Base-by-base conservation (phyloP, 2,329 filamentous ascomycete genomes). In the Nemania sp. region DNA sequence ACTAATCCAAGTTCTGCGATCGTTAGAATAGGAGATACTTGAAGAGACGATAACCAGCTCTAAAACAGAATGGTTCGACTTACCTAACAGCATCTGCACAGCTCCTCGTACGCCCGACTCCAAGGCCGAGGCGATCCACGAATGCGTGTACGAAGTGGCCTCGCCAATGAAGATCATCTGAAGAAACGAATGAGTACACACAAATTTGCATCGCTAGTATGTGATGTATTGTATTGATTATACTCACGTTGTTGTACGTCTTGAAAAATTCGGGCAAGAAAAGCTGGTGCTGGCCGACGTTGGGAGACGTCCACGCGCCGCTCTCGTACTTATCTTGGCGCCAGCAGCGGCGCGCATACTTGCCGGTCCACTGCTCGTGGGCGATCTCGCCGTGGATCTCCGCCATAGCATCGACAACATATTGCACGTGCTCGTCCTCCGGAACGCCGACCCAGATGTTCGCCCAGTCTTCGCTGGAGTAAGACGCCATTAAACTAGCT, bases 191-290 rank as follows among this genome's bases (percentile, higher is more conserved):
- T 39, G 3, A 39, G 36, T n/a, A n/a, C 8, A 4, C 19, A 39
- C 4, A 23, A 23, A 19, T 12, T 14, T 12, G 3, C 19, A 34
- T 14, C 20, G n/a, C n/a, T n/a, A n/a, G 19, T 2, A 5, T 12
- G 12, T 22, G 9, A n/a, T 6, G 19, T 3, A 37, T 36, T 12
- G 2, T 9, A 19, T 6, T 4, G 3, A 9, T 14, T 39, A 11
- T n/a, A 39, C 36, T 39, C 20, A 39, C 36, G 9, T 39, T 39
- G 17, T 39, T 39, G 36, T 39, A 39, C 9, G 36, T 39, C 9
- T 39, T 39, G 36, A 39, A 39, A 23, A 39, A 39, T n/a, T 39
- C 36, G 9, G 36, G 36, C 9, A 39, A n/a, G 36, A 39, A 39
- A 12, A 39, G 36, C 20, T 39, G 36, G 9, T 39, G 36, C 11